phyloP scores from a whole-genome alignment of 129 eudicot species.

The Solidago caesia region DNA sequence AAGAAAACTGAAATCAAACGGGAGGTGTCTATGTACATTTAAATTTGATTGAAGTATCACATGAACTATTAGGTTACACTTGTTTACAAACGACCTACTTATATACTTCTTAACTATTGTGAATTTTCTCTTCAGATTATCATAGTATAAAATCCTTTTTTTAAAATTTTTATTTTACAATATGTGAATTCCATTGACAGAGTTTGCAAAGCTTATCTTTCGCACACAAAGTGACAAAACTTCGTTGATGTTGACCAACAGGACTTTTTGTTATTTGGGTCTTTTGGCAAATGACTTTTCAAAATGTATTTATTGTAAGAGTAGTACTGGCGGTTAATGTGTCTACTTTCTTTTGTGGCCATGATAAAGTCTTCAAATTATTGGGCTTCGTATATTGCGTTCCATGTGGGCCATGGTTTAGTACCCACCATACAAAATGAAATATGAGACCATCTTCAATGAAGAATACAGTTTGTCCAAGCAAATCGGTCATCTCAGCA shows the following conservation, averaged over 20 bases:
- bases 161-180: neutral
- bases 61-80: neutral
- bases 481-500: no score
- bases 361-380: slow-evolving; percentile 4
- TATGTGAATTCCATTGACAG: neutral
- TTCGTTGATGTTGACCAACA: neutral
- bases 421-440: neutral
- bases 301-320: no score
- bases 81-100: neutral
- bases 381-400: slow-evolving; percentile 1
- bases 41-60: neutral
- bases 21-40: neutral
- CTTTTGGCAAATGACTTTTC: no score
- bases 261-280: no score
- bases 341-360: slow-evolving; percentile 11
- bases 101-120: neutral
- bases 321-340: neutral
- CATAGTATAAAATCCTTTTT: no score
- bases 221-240: neutral
- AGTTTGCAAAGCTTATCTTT: neutral
- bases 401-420: slow-evolving; percentile 8
- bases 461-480: no score
- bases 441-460: no score
- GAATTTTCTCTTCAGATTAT: no score
- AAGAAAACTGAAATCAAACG: no score